These are phyloP conservation scores for Neoboletus subvelutipes DNA, from an alignment of 768 basidiomycete genomes.

Conservation along the genomic window DNA sequence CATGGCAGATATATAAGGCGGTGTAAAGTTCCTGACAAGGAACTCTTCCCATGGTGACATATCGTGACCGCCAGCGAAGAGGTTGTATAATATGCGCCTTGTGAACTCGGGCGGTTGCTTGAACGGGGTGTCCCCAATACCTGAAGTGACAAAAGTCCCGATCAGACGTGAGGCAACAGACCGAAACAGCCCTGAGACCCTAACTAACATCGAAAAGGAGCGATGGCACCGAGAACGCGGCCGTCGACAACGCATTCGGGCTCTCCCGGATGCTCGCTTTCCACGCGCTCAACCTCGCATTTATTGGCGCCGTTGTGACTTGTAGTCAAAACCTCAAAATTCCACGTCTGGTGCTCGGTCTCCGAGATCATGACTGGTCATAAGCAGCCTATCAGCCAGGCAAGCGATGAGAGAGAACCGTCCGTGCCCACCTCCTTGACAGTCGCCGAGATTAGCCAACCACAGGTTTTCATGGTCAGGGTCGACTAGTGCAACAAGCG, in stretches of 20 bases:
- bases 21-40: constrained; percentile 57
- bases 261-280: constrained; percentile 65
- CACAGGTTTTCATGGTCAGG: constrained; percentile 68
- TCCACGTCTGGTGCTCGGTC: constrained; percentile 52
- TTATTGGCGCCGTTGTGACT: constrained; percentile 72
- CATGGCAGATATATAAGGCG: constrained; percentile 64
- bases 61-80: constrained; percentile 60
- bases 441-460: constrained; percentile 81
- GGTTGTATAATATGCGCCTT: constrained; percentile 62
- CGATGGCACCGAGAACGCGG: constrained; percentile 74
- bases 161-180: constrained; percentile 9
- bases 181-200: constrained; percentile 12
- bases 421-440: constrained; percentile 61
- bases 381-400: constrained; percentile 18
- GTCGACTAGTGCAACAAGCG: constrained; percentile 70
- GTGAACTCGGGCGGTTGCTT: constrained; percentile 73
- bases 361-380: constrained; percentile 50
- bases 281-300: constrained; percentile 62
- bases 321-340: constrained; percentile 57
- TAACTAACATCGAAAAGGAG: constrained; percentile 70
- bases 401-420: neutral
- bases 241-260: constrained; percentile 63
- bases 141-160: constrained; percentile 33
- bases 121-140: constrained; percentile 69
- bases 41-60: constrained; percentile 68